These are phyloP conservation scores for Eimeria brunetti DNA, from an alignment of 169 alveolate genomes.

Conservation along the genomic window DNA sequence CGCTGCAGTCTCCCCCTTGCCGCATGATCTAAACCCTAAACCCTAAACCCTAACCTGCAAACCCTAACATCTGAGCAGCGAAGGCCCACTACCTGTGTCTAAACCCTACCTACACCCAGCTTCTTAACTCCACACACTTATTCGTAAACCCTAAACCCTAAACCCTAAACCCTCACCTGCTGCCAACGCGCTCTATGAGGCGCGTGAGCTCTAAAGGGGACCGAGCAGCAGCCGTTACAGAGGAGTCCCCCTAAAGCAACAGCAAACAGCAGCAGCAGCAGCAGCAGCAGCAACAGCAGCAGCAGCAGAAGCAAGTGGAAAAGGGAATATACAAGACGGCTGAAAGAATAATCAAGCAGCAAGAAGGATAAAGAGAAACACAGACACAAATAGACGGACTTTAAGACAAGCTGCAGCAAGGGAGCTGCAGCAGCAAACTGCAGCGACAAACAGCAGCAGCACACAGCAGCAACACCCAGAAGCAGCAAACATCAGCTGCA, in stretches of 20 bases:
- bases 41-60: not conserved
- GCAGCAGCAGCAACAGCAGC: conserved; percentile 19
- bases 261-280: conserved; percentile 42
- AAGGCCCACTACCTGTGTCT: not conserved
- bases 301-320: not conserved
- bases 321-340: not conserved
- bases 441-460: not conserved
- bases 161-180: conserved; percentile 49
- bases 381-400: not conserved
- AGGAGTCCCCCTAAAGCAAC: conserved; percentile 27
- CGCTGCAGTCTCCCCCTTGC: not conserved
- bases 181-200: conserved; percentile 54
- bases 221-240: conserved; percentile 44
- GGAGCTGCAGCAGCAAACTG: not conserved
- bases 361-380: not conserved
- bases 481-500: no score
- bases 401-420: not conserved
- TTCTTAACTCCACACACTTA: no score
- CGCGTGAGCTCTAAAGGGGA: conserved; percentile 54
- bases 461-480: no score
- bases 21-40: not conserved
- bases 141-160: not conserved
- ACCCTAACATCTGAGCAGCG: not conserved
- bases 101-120: no score
- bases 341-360: not conserved